A percentile compares a stretch with the other conserved stretches of the same genome.
phyloP scores from a whole-genome alignment of 805 yeast genomes.

The Saccharomycopsis olivae region DNA sequence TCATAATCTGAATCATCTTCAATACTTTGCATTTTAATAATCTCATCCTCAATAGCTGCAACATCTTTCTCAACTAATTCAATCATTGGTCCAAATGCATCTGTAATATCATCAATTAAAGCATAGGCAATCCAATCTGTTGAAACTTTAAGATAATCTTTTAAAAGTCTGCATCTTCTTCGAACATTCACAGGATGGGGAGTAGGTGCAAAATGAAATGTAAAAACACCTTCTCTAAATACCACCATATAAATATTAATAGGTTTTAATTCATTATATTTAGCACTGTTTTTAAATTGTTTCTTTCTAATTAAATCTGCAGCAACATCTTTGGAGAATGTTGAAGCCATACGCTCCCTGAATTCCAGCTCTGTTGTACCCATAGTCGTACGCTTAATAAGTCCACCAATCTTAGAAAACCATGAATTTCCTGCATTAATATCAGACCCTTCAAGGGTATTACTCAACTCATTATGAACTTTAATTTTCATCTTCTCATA shows the following conservation, averaged over 20 bases:
- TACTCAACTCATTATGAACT: slow-evolving; percentile 7
- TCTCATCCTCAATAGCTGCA: slow-evolving; percentile 55
- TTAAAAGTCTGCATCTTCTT: slow-evolving; percentile 69
- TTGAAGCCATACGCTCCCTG: not conserved
- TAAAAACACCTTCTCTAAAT: slow-evolving; percentile 53
- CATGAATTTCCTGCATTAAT: not conserved
- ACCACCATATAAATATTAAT: slow-evolving; percentile 68
- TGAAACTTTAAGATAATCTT: slow-evolving; percentile 67
- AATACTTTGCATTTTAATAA: slow-evolving; percentile 24
- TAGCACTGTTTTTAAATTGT: slow-evolving; percentile 1
- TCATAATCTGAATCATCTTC: slow-evolving; percentile 18
- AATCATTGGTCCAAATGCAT: slow-evolving; percentile 75
- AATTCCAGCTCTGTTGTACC: not conserved
- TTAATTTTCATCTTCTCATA: slow-evolving; percentile 14
- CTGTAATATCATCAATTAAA: slow-evolving; percentile 73
- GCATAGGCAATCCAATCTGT: slow-evolving; percentile 83
- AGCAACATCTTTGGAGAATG: not conserved
- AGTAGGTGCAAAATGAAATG: slow-evolving; percentile 62
- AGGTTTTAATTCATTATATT: slow-evolving; percentile 30
- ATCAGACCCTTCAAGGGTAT: not conserved
- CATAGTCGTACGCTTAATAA: not conserved
- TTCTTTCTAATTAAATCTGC: not conserved
- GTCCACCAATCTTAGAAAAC: not conserved
- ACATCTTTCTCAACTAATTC: slow-evolving; percentile 72
- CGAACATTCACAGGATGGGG: slow-evolving; percentile 66